Conservation (phyloP, 805 yeast species). For the Cyberlindnera bimundalis region DNA sequence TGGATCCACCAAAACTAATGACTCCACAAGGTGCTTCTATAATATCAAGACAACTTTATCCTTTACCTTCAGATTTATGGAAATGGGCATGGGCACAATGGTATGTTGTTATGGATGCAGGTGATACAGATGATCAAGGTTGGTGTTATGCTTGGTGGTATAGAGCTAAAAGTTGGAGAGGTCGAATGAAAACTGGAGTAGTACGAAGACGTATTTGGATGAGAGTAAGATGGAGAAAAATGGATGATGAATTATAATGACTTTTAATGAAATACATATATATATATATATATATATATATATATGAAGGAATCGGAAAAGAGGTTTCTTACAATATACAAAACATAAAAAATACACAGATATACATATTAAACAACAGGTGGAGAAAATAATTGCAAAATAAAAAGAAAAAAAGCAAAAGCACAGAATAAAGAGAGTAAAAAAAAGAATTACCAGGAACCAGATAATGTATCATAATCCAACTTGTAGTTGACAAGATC, state of each 20-base stretch:
- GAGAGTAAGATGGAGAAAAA: slow-evolving; percentile 29
- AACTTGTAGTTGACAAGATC: slow-evolving; percentile 19
- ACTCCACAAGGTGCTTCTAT: slow-evolving; percentile 24
- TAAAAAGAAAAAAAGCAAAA: neutral
- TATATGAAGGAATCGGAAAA: neutral
- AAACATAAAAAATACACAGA: neutral
- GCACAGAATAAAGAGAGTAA: too few relatives aligned
- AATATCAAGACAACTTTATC: slow-evolving; percentile 21
- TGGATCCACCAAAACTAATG: slow-evolving; percentile 40
- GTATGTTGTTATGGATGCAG: slow-evolving; percentile 62
- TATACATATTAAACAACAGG: neutral
- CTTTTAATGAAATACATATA: too few relatives aligned
- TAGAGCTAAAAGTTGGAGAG: slow-evolving; percentile 55
- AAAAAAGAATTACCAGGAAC: neutral
- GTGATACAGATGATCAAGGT: slow-evolving; percentile 80
- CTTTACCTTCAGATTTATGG: slow-evolving; percentile 60
- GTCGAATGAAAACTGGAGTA: slow-evolving; percentile 40
- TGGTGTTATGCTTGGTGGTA: slow-evolving; percentile 66
- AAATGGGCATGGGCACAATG: slow-evolving; percentile 66
- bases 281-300: too few relatives aligned
- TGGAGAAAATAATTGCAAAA: too few relatives aligned
- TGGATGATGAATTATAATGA: too few relatives aligned
- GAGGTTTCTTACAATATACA: too few relatives aligned
- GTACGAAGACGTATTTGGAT: slow-evolving; percentile 70
- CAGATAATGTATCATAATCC: slow-evolving; percentile 11